Evolutionary conservation across 352 stramenopile species (phyloP).

Genomic region (Phytophthora meadii): DNA sequence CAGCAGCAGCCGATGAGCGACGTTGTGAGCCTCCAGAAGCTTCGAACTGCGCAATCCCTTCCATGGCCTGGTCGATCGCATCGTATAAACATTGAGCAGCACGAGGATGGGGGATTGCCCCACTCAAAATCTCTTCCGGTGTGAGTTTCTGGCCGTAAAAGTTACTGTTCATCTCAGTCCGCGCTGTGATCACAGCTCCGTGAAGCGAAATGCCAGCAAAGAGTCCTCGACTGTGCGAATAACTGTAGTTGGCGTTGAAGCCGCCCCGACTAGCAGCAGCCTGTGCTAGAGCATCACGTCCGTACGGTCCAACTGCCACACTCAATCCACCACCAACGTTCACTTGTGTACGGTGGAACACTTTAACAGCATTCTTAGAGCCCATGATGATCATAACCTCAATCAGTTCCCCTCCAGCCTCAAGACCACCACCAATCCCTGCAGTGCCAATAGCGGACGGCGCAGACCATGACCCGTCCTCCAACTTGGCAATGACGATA

Average conservation of each 20-base stretch:
- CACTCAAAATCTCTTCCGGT: conserved; percentile 79
- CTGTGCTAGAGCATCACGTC: conserved; percentile 83
- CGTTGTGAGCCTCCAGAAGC: conserved; percentile 23
- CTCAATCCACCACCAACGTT: conserved; percentile 93
- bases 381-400: conserved; percentile 96
- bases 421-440: conserved; percentile 86
- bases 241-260: conserved; percentile 94
- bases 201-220: conserved; percentile 95
- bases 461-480: conserved; percentile 89
- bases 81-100: conserved; percentile 83
- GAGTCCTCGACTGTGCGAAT: conserved; percentile 92
- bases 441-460: conserved; percentile 94
- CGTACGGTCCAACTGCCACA: conserved; percentile 91
- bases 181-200: conserved; percentile 91
- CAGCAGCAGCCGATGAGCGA: conserved; percentile 14
- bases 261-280: conserved; percentile 74
- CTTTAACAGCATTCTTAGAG: conserved; percentile 90
- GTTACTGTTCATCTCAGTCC: conserved; percentile 94
- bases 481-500: conserved; percentile 92
- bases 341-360: conserved; percentile 91
- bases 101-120: conserved; percentile 58
- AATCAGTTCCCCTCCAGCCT: conserved; percentile 92
- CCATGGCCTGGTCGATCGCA: conserved; percentile 76
- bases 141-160: conserved; percentile 93
- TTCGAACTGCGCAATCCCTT: conserved; percentile 71